Evolutionary conservation across 345 rosid genomes (phyloP).

Genomic region (Eutrema japonicum): DNA sequence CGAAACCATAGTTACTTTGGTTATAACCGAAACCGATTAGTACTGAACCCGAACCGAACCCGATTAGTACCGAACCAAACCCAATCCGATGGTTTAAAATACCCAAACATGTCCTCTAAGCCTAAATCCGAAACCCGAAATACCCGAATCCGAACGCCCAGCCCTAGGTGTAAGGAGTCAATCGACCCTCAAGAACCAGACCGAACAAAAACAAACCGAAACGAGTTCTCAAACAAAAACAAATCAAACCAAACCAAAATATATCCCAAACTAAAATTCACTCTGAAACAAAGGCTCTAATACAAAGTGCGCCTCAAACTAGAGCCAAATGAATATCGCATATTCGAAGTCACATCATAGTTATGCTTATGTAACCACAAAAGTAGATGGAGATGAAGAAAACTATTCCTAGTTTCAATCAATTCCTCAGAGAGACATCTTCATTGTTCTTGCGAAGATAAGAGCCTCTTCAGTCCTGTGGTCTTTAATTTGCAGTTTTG

Average conservation of each 20-base stretch:
- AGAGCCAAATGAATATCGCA: slow-evolving; percentile 7
- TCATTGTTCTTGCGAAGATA: not conserved
- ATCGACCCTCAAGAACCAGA: slow-evolving; percentile 4
- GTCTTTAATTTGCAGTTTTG: slow-evolving; percentile 15
- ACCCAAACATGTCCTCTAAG: too few relatives aligned
- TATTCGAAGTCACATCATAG: slow-evolving; percentile 17
- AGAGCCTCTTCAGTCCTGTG: not conserved
- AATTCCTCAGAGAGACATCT: slow-evolving; percentile 8
- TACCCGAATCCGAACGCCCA: too few relatives aligned
- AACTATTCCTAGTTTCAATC: slow-evolving; percentile 16
- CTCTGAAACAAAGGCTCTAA: not conserved
- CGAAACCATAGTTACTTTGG: too few relatives aligned
- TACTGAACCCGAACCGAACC: too few relatives aligned
- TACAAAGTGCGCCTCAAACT: not conserved
- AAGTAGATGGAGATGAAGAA: not conserved
- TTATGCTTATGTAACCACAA: not conserved
- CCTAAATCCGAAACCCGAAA: too few relatives aligned
- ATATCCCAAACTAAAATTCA: not conserved
- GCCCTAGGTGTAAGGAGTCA: not conserved
- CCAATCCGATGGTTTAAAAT: too few relatives aligned
- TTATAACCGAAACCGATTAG: too few relatives aligned
- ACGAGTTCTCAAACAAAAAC: not conserved
- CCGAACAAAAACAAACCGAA: not conserved
- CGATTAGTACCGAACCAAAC: too few relatives aligned
- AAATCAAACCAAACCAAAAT: slow-evolving; percentile 11